Conservation (phyloP, 768 basidiomycete genomes). For the Tremella yokohamensis region DNA sequence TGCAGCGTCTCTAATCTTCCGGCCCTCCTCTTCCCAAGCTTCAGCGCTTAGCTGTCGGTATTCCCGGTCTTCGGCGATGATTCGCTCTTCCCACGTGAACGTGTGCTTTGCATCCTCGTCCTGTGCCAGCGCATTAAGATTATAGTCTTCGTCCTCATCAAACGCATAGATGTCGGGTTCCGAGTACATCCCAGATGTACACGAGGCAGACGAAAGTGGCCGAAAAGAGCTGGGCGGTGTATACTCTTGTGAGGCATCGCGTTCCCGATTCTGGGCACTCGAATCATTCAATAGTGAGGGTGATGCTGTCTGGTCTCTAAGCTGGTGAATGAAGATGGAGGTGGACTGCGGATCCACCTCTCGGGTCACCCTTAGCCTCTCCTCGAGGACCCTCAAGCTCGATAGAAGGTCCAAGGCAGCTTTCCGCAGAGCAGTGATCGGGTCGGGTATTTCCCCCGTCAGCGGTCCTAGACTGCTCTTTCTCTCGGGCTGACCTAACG, state of each 20-base stretch:
- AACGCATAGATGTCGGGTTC: constrained; percentile 33
- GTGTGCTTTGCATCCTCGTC: constrained; percentile 14
- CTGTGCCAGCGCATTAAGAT: constrained; percentile 55
- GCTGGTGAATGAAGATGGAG: too few relatives aligned
- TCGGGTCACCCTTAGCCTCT: constrained; percentile 57
- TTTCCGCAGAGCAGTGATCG: constrained; percentile 66
- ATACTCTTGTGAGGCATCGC: background rate
- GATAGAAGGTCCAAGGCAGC: constrained; percentile 80
- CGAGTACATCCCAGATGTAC: constrained; percentile 4
- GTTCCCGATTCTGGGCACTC: too few relatives aligned
- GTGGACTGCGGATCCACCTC: background rate
- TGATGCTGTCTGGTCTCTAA: too few relatives aligned
- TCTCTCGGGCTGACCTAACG: constrained; percentile 12
- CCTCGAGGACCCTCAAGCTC: constrained; percentile 74
- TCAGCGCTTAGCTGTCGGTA: constrained; percentile 17
- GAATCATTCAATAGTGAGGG: too few relatives aligned
- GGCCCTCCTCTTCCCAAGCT: constrained; percentile 16
- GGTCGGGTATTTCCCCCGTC: constrained; percentile 37
- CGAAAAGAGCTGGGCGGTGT: constrained; percentile 14
- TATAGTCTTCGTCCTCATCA: constrained; percentile 55
- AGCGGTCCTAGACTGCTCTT: constrained; percentile 20
- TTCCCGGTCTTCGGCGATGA: constrained; percentile 28
- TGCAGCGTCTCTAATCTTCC: constrained; percentile 19
- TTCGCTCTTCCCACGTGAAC: constrained; percentile 38
- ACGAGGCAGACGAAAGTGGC: constrained; percentile 16